Evolutionary conservation across 805 yeast species (phyloP), one percentile per base, ranked within the genome.

Genomic region (Candida morakotiae): DNA sequence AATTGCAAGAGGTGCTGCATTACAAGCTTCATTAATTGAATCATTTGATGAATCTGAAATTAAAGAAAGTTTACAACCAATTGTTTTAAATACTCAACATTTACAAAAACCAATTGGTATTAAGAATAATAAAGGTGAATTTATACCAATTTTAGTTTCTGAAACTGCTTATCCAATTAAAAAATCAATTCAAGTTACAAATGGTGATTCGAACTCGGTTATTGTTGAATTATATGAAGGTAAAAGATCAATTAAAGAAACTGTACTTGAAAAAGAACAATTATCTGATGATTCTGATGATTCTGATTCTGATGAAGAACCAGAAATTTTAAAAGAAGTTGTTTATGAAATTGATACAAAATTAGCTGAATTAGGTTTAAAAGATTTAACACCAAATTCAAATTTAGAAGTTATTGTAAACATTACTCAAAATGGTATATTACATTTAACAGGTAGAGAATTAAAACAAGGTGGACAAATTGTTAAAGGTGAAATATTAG

Each of bases 151-250:
- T 30, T 66, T 93, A 37, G 80, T 83, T 43, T 76, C 80, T 35
- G 91, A 88, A 67, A 86, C 98, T 38, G 86, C 96, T 20, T 80
- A 81, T 62, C 98, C 98, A 48, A 84, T 87, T 56, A 84, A 87
- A 66, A 85, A 82, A 65, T 68, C 87, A 11, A 52, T 85, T 43
- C 67, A 77, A 35, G 72, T 91, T 49, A 71, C 75, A 46, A 76
- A 78, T 51, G 80, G 81, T 35, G 74, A 70, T 32, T 81, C 73
- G 35, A 73, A 81, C 41, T 48, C 60, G 18, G 84, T 79, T 29
- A 66, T 79, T 37, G 61, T 93, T 43, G 80, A 81, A 56, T 74
- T 93, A 46, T 81, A 73, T 62, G 97, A 89, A 68, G 96, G 93
- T 62, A 82, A 83, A 61, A 77, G 89, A 57, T 77, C 84, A 51